Percentiles rank a stretch among this genome's conserved stretches.
These are phyloP conservation scores for Blepharisma stoltei DNA, from an alignment of 73 alveolate species.

Conservation along the genomic window DNA sequence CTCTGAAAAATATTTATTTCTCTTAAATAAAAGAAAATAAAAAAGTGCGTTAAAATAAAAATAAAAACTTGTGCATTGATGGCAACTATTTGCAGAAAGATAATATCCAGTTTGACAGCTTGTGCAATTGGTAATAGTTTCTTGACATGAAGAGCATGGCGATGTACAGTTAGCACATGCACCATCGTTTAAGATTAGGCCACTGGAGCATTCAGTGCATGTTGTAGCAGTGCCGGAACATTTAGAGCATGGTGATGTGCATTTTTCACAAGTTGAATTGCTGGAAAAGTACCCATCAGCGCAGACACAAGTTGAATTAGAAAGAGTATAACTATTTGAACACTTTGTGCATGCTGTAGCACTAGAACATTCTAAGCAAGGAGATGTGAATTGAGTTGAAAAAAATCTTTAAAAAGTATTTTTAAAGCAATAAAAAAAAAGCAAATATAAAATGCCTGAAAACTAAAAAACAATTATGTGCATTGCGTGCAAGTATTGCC, in stretches of 20 bases:
- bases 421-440: no score
- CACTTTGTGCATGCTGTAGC: no score
- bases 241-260: conserved; percentile 11
- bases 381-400: no score
- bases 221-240: background rate
- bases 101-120: background rate
- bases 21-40: background rate
- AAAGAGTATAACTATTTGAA: background rate
- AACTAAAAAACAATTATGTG: no score
- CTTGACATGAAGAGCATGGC: conserved; percentile 31
- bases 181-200: background rate
- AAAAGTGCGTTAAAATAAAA: background rate
- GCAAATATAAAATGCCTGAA: no score
- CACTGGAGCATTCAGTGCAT: background rate
- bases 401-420: no score
- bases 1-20: background rate
- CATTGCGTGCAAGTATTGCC: background rate
- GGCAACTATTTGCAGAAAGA: background rate
- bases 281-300: background rate
- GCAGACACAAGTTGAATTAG: background rate
- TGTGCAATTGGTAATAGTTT: conserved; percentile 23
- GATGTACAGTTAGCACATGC: conserved; percentile 18
- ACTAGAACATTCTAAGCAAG: background rate
- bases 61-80: background rate
- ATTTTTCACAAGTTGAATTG: background rate